Conservation (phyloP, 139 green algal species). For the Chlamydomonas asymmetrica region DNA sequence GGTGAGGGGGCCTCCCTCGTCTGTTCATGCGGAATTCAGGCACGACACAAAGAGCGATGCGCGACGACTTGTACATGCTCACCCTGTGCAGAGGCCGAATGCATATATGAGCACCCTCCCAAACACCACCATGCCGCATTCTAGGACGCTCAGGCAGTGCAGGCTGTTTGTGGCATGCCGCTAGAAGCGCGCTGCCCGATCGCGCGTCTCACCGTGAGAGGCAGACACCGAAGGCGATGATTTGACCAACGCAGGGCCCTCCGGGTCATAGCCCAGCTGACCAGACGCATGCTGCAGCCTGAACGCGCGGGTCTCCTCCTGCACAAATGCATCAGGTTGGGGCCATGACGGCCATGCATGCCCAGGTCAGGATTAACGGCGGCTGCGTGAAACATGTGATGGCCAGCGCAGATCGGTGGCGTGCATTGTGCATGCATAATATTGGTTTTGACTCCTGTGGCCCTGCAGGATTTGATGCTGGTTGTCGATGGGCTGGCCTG, state of each 20-base stretch:
- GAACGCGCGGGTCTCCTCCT: constrained; percentile 42
- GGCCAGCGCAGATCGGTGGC: no score
- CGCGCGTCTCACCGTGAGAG: constrained; percentile 24
- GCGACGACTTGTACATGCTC: neutral
- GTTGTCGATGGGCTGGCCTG: no score
- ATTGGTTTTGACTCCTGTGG: no score
- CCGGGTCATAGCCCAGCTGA: constrained; percentile 28
- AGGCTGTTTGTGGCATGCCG: neutral
- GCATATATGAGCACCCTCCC: neutral
- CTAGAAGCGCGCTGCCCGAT: neutral
- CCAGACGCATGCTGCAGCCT: constrained; percentile 20
- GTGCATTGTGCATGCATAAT: no score
- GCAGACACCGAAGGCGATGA: constrained; percentile 47
- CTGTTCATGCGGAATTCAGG: neutral
- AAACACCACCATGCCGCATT: neutral
- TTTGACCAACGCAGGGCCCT: constrained; percentile 53
- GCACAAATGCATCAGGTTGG: no score
- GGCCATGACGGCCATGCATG: no score
- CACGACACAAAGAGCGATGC: neutral
- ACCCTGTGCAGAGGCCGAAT: neutral
- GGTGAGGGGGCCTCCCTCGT: neutral
- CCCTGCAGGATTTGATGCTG: no score
- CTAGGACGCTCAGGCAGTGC: neutral
- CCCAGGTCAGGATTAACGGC: no score
- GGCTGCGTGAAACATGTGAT: no score